Evolutionary conservation across 805 yeast genomes (phyloP), one percentile per base, ranked within the genome.

Genomic region (Pichia cephalocereana): DNA sequence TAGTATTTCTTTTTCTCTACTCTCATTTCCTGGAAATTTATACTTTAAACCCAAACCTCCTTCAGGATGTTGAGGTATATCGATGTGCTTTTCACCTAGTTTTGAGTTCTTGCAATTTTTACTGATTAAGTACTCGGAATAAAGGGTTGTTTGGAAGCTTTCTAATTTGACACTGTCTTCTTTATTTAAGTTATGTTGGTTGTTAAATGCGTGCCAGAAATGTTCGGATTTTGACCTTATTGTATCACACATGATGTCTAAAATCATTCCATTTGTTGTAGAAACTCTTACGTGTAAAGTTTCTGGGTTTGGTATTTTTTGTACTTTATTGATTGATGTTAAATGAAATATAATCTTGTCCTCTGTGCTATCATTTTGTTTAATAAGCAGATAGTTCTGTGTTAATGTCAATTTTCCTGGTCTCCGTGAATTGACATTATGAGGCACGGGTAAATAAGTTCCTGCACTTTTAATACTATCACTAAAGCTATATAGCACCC

Each of bases 11-110:
- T 37, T 23, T 14, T 52, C 53, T 56, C 86, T 83, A 60, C 91
- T 97, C 47, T 87, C 78, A 61, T 87, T 88, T 0, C 99, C 99
- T 0, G 99, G 99, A 62, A 82, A 93, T 54, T 86, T 83, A 67
- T 81, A 91, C 12, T 68, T 67, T 59, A 84, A 76, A 0, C 99
- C 99, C 26, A 93, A 70, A 0, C 99, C 99, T 26, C 95, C 95
- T 9, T 71, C 68, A 0, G 95, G 89, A 0, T 88, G 79, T 5
- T 61, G 61, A 2, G 73, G 72, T 10, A 79, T 65, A 34, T 63
- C 62, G 46, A 75, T 75, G 36, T 59, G 60, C 36, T 48, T 48
- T 36, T 48, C 51, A 5, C 51, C 51, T n/a, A 48, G 18, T 8
- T 45, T 48, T 1, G 51, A 41, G 17, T 66, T 65, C 26, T 64